phyloP scores from a whole-genome alignment of 2,329 filamentous ascomycete genomes.

The Penicillium decumbens region DNA sequence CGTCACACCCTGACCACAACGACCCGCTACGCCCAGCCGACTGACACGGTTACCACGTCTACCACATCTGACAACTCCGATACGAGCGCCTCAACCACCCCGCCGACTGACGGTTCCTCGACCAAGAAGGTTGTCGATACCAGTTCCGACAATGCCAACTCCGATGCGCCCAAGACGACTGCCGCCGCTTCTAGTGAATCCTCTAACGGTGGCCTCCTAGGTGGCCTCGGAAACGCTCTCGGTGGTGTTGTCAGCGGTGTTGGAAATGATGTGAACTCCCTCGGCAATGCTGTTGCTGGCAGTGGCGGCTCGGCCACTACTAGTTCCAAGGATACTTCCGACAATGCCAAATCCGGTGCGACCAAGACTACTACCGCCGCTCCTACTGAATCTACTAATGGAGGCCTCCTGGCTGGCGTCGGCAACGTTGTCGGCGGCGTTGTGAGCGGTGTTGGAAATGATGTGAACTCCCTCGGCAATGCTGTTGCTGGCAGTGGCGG shows the following conservation, averaged over 20 bases:
- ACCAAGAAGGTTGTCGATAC: not conserved
- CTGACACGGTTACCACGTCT: slow-evolving; percentile 5
- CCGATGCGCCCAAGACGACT: not conserved
- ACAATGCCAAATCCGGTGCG: not conserved
- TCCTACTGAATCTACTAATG: slow-evolving; percentile 1
- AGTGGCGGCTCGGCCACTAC: not conserved
- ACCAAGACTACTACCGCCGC: slow-evolving; percentile 3
- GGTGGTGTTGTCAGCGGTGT: slow-evolving; percentile 3
- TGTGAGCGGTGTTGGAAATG: slow-evolving; percentile 3
- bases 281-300: not conserved
- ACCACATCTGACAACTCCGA: slow-evolving; percentile 4
- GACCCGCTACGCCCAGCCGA: slow-evolving; percentile 8
- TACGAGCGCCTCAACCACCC: not conserved
- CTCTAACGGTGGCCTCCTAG: not conserved
- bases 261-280: not conserved
- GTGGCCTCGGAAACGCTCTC: not conserved
- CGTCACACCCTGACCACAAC: slow-evolving; percentile 18
- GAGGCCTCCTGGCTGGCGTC: not conserved
- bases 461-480: not conserved
- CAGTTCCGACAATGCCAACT: not conserved
- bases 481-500: not conserved
- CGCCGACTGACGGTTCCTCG: not conserved
- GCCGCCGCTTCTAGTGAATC: slow-evolving; percentile 2
- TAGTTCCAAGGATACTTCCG: not conserved
- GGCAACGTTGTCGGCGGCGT: not conserved